Conservation (phyloP, 768 basidiomycete species). For the Termitomyces heimii region DNA sequence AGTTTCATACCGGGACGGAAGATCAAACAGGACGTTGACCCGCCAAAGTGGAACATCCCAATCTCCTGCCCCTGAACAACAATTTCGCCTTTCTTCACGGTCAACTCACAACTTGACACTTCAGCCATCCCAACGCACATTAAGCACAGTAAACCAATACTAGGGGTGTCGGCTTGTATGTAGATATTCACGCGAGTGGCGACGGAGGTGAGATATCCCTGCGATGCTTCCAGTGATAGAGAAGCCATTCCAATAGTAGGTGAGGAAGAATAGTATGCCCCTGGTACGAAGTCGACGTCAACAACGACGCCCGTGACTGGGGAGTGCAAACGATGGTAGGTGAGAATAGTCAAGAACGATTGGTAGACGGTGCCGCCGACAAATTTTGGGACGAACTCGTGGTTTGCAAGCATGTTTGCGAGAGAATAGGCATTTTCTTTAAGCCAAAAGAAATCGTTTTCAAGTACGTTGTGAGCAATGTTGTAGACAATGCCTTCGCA, state of each 20-base stretch:
- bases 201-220: conserved; percentile 31
- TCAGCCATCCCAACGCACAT: conserved; percentile 57
- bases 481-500: conserved; percentile 44
- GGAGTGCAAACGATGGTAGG: conserved; percentile 2
- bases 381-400: conserved; percentile 14
- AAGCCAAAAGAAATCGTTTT: conserved; percentile 42
- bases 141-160: conserved; percentile 53
- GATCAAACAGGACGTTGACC: conserved; percentile 43
- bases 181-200: conserved; percentile 30
- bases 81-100: conserved; percentile 32
- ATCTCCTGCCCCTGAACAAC: conserved; percentile 46
- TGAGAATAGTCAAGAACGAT: neutral
- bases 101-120: conserved; percentile 51
- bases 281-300: conserved; percentile 37
- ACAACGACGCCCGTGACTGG: neutral
- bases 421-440: conserved; percentile 51
- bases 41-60: conserved; percentile 61
- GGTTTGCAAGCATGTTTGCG: conserved; percentile 37
- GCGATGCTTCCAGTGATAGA: conserved; percentile 17
- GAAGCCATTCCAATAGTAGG: conserved; percentile 14
- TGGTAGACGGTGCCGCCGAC: neutral
- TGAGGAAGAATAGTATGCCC: conserved; percentile 42
- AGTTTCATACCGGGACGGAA: conserved; percentile 23
- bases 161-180: conserved; percentile 43
- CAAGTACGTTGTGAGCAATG: conserved; percentile 30